Evolutionary conservation across 306 rosid species (phyloP), one percentile per base, ranked within the genome.

Genomic region (Cucumis melo): DNA sequence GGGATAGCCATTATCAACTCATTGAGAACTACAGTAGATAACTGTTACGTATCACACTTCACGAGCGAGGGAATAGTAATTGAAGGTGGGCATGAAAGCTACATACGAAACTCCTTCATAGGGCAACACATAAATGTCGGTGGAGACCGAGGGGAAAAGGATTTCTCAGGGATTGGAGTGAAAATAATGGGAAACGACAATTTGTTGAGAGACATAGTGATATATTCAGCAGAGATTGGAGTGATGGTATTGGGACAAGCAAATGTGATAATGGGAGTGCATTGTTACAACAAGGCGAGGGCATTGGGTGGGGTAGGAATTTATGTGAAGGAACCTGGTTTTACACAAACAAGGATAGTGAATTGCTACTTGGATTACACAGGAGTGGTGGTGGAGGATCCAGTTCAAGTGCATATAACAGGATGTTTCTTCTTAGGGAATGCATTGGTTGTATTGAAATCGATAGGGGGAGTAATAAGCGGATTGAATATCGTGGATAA

Each of bases 201-300:
- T 23, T 74, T 78, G 0, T 48, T 85, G 39, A 82, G 83, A 7
- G 83, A 85, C 36, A 77, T 85, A 12, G 85, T 85, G 10, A 85
- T 85, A 57, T 85, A 79, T 42, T 82, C 87, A 4, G 83, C 85
- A 6, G 75, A 73, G 23, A 48, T 81, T 21, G 87, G 87, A 24
- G 68, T 84, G 27, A 66, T 84, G 81, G 83, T 84, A 9, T 50
- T 38, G 70, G 85, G 87, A 7, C 83, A 84, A 32, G 87, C 87
- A 8, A 84, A 84, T 17, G 77, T 84, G 44, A 36, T 84, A 19
- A 79, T 77, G 17, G 87, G 85, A 7, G 80, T 84, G 32, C 87
- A 84, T n/a, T 84, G 87, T 24, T 84, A 81, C 53, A 84, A 84
- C 81, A 84, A 84, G 60, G 87, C 87, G 7, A 79, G 80, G 2